phyloP scores from a whole-genome alignment of 352 stramenopile genomes.

The Phytophthora aleatoria region DNA sequence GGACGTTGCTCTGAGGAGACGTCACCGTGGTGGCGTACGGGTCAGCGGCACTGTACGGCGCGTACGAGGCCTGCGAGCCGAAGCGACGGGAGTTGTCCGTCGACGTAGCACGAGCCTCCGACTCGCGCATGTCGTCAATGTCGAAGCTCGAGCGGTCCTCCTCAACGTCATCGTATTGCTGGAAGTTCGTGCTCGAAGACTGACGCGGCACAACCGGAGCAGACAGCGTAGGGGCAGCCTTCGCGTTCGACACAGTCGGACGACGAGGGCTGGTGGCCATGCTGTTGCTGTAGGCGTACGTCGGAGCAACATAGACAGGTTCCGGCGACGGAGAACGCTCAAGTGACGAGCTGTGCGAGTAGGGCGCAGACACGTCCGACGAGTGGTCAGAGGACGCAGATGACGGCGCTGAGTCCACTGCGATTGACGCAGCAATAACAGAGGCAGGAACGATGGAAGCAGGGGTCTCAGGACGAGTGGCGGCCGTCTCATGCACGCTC shows the following conservation, averaged over 20 bases:
- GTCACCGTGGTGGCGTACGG: slow-evolving; percentile 57
- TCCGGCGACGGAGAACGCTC: slow-evolving; percentile 19
- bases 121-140: slow-evolving; percentile 80
- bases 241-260: slow-evolving; percentile 24
- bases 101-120: slow-evolving; percentile 45
- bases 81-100: slow-evolving; percentile 19
- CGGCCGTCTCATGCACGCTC: slow-evolving; percentile 1
- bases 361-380: slow-evolving; percentile 22
- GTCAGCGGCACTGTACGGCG: slow-evolving; percentile 33
- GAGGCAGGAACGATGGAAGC: slow-evolving; percentile 21
- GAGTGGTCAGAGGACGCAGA: slow-evolving; percentile 23
- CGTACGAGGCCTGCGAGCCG: slow-evolving; percentile 26
- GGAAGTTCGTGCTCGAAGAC: slow-evolving; percentile 25
- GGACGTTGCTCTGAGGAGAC: slow-evolving; percentile 79
- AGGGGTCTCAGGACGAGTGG: background rate
- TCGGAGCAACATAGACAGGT: slow-evolving; percentile 28
- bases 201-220: slow-evolving; percentile 45
- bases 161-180: slow-evolving; percentile 44
- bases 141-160: slow-evolving; percentile 81
- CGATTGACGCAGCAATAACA: slow-evolving; percentile 35
- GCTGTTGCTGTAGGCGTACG: slow-evolving; percentile 33
- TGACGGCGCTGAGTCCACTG: slow-evolving; percentile 26
- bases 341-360: slow-evolving; percentile 19
- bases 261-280: slow-evolving; percentile 35
- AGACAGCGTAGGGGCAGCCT: slow-evolving; percentile 39